Evolutionary conservation across 2,329 filamentous ascomycete species (phyloP).

Genomic region (Alternaria sp.): DNA sequence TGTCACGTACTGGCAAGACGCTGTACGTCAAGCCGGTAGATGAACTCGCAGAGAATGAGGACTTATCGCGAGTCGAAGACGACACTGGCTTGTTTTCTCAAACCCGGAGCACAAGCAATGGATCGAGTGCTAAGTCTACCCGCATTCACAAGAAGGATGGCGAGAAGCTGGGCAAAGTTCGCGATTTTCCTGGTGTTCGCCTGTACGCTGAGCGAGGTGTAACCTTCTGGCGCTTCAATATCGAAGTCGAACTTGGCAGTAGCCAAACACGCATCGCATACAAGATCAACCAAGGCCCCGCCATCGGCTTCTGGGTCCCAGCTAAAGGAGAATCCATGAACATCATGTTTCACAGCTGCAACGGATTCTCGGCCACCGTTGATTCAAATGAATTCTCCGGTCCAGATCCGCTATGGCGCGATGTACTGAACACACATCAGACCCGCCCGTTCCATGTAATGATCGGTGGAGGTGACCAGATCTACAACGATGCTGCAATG

Average conservation of each 20-base stretch:
- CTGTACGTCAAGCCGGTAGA: conserved; percentile 91
- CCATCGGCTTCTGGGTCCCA: conserved; percentile 94
- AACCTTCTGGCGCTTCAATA: conserved; percentile 97
- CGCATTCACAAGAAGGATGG: conserved; percentile 70
- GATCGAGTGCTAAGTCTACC: conserved; percentile 48
- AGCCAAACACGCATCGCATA: conserved; percentile 89
- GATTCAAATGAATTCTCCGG: conserved; percentile 84
- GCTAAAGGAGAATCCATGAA: conserved; percentile 88
- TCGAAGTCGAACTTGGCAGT: conserved; percentile 85
- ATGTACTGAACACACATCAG: conserved; percentile 92
- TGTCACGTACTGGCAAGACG: conserved; percentile 84
- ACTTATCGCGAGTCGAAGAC: conserved; percentile 80
- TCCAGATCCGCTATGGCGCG: conserved; percentile 95
- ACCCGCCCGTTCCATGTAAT: conserved; percentile 95
- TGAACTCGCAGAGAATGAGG: conserved; percentile 77
- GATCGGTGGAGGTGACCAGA: conserved; percentile 95
- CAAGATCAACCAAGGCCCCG: conserved; percentile 90
- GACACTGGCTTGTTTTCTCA: conserved; percentile 85
- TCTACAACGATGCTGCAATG: conserved; percentile 91
- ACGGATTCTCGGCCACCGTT: conserved; percentile 86
- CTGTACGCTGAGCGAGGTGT: conserved; percentile 85
- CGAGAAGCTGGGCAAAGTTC: conserved; percentile 81
- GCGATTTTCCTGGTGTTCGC: conserved; percentile 81
- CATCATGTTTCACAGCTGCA: conserved; percentile 98
- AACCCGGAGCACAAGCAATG: conserved; percentile 60